phyloP scores from a whole-genome alignment of 2,329 filamentous ascomycete species.

The Ascochyta fabae region DNA sequence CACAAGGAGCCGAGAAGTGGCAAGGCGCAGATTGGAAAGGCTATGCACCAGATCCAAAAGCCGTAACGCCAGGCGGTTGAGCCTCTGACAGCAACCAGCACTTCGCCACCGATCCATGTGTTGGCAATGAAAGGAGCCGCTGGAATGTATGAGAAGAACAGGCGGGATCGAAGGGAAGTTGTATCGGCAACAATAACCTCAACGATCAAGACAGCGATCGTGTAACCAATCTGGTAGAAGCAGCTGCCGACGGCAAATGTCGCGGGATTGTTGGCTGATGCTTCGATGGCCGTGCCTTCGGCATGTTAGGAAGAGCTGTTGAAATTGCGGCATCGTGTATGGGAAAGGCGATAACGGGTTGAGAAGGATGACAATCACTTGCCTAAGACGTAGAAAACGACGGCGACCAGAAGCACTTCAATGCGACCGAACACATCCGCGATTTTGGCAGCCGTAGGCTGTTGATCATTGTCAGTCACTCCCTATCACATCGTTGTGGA shows the following conservation, averaged over 20 bases:
- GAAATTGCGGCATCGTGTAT: neutral
- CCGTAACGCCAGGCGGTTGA: conserved; percentile 67
- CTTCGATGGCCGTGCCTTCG: conserved; percentile 60
- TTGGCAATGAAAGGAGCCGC: conserved; percentile 53
- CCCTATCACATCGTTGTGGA: too few species aligned
- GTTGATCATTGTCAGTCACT: conserved; percentile 7
- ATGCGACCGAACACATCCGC: conserved; percentile 68
- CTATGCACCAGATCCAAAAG: conserved; percentile 65
- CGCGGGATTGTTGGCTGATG: conserved; percentile 56
- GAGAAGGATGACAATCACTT: neutral
- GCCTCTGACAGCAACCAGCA: conserved; percentile 59
- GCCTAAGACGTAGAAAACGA: conserved; percentile 63
- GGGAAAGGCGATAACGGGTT: too few species aligned
- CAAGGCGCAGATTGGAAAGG: conserved; percentile 63
- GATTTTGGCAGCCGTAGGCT: conserved; percentile 66
- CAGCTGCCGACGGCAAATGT: conserved; percentile 58
- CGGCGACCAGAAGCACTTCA: conserved; percentile 63
- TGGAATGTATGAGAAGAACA: conserved; percentile 68
- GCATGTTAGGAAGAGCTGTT: conserved; percentile 3
- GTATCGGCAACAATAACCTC: conserved; percentile 70
- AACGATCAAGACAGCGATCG: conserved; percentile 65
- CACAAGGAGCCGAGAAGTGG: conserved; percentile 62
- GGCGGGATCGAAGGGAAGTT: conserved; percentile 66
- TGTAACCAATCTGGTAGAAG: conserved; percentile 62
- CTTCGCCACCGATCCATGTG: conserved; percentile 67